A percentile compares a stretch with the other conserved stretches of the same genome.
Evolutionary conservation across 1,284 basidiomycete genomes (phyloP).

Genomic region (Pterula multifida): DNA sequence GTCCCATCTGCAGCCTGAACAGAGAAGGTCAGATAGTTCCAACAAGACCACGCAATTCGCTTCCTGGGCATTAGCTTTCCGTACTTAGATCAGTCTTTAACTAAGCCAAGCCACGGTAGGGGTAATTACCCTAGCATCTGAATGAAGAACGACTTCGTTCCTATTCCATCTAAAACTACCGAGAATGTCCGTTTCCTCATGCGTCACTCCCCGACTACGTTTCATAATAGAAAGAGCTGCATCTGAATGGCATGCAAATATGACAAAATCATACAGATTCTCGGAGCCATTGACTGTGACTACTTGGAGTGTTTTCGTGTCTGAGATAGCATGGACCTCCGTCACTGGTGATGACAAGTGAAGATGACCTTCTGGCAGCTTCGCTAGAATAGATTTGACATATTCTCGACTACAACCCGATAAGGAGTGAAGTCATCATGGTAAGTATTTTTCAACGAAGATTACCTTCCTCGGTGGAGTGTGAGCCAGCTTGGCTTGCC

Average conservation of each 20-base stretch:
- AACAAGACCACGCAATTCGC: constrained; percentile 55
- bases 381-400: constrained; percentile 50
- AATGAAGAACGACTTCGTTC: constrained; percentile 65
- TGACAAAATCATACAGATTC: constrained; percentile 56
- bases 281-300: constrained; percentile 30
- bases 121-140: constrained; percentile 37
- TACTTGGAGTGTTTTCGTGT: constrained; percentile 24
- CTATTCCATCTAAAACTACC: constrained; percentile 54
- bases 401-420: constrained; percentile 58
- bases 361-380: constrained; percentile 38
- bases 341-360: constrained; percentile 51
- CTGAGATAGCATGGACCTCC: constrained; percentile 20
- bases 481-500: constrained; percentile 74
- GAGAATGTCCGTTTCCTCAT: constrained; percentile 47
- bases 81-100: background rate
- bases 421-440: too few relatives aligned
- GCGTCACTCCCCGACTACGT: constrained; percentile 36
- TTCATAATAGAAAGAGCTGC: constrained; percentile 47
- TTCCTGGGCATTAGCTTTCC: constrained; percentile 54
- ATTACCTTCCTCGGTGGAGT: constrained; percentile 58
- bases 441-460: too few relatives aligned
- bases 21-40: constrained; percentile 62
- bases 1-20: constrained; percentile 21
- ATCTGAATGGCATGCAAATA: constrained; percentile 72
- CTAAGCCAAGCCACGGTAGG: background rate